These are phyloP conservation scores for Nyctanthes arbortristis DNA, from an alignment of 257 asterid genomes.

Conservation along the genomic window DNA sequence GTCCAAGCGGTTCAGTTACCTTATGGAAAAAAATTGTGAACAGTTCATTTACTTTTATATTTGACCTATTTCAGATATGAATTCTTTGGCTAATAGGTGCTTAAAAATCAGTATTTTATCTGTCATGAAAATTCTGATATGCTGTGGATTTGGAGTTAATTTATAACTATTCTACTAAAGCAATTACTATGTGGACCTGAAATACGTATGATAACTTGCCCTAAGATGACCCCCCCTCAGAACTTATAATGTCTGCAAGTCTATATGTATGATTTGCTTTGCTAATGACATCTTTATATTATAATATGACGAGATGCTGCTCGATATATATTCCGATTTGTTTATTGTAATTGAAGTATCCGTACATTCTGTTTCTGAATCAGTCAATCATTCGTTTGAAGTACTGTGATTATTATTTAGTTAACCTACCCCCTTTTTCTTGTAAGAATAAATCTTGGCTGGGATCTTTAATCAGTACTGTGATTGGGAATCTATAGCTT, in stretches of 20 bases:
- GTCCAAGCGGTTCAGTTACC: too few relatives aligned
- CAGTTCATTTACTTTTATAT: too few relatives aligned
- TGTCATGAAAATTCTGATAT: neutral
- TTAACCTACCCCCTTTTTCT: slow-evolving; percentile 28
- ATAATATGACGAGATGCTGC: neutral
- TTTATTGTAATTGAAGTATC: slow-evolving; percentile 13
- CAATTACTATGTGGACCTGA: neutral
- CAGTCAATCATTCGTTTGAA: slow-evolving; percentile 7
- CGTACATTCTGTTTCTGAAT: slow-evolving; percentile 17
- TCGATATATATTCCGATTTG: neutral
- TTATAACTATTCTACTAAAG: slow-evolving; percentile 8
- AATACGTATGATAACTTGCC: neutral
- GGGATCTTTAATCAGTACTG: slow-evolving; percentile 92
- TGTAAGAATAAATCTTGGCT: slow-evolving; percentile 89
- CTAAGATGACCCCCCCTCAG: too few relatives aligned
- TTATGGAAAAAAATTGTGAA: too few relatives aligned
- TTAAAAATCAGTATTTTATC: too few relatives aligned
- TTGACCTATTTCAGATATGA: too few relatives aligned
- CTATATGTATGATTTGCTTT: too few relatives aligned
- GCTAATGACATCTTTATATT: neutral
- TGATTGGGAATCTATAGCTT: slow-evolving; percentile 95
- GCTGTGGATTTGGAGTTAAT: slow-evolving; percentile 11
- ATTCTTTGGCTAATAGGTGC: too few relatives aligned
- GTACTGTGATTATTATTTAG: slow-evolving; percentile 28
- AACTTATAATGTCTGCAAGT: too few relatives aligned